A percentile compares a stretch with the other conserved stretches of the same genome.
Conservation (phyloP, 345 rosid species). For the Boechera retrofracta region DNA sequence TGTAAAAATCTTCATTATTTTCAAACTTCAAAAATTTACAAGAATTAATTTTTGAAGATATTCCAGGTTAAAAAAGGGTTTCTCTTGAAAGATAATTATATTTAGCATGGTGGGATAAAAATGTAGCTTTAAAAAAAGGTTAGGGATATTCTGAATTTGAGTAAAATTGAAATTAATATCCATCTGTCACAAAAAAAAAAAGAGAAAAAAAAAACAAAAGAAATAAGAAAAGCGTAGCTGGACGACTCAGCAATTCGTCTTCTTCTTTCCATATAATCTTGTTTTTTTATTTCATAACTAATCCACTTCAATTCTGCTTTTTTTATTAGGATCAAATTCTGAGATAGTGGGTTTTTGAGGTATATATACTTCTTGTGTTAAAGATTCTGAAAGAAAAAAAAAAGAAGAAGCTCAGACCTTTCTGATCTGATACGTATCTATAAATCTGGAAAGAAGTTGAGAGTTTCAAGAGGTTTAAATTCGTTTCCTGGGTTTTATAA, state of each 20-base stretch:
- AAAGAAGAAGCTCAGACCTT: slow-evolving; percentile 11
- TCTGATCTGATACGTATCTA: slow-evolving; percentile 20
- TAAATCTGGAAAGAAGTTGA: neutral
- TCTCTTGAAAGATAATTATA: slow-evolving; percentile 14
- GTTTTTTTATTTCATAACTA: neutral
- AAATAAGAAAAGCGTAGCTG: slow-evolving; percentile 30
- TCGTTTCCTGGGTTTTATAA: neutral
- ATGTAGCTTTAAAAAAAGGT: neutral
- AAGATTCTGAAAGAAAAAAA: neutral
- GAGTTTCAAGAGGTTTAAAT: neutral
- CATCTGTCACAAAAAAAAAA: neutral
- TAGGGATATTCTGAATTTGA: neutral
- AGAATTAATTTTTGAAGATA: neutral
- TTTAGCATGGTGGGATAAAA: neutral
- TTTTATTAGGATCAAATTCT: no score
- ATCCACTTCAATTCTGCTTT: slow-evolving; percentile 22
- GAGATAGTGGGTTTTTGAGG: neutral
- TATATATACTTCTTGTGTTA: neutral
- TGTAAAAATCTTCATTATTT: neutral
- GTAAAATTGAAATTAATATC: neutral
- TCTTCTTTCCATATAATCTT: slow-evolving; percentile 7
- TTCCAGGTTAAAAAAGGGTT: neutral
- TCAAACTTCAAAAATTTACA: neutral
- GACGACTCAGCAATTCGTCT: slow-evolving; percentile 9
- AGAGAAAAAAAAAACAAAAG: neutral